Base-by-base conservation (phyloP, 129 eudicot species). In the Solidago caesia region DNA sequence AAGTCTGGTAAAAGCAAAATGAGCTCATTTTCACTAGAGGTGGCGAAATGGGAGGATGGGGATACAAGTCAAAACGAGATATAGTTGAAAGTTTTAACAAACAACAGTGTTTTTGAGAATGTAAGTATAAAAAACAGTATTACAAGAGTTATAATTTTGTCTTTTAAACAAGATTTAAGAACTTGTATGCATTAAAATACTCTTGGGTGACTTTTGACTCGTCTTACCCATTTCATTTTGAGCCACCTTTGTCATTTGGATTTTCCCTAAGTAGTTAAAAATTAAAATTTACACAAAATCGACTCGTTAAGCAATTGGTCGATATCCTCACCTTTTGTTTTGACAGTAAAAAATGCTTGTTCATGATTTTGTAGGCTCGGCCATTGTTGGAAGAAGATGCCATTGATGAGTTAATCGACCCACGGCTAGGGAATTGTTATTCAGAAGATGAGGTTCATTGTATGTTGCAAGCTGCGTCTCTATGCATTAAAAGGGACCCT, bases 401-500 rank as follows among this genome's bases (percentile, higher is more conserved):
- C 13, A 80, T 89, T 25, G 83, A 82, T 5, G 86, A 87, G 53
- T 87, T 95, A 45, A 75, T 89, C 11, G 99, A 95, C 73, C 99
- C 99, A 46, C 86, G 85, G 64, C 67, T 95, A 44, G 81, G 79
- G 44, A 80, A 78, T 61, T 69, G 62, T 60, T 95, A 87, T 73
- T 84, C 87, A 41, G 97, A 95, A 75, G 85, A 83, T 7, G 97
- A 95, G 52, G 95, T 85, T 42, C 75, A 70, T 51, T 91, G 87
- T 84, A 87, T 95, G 96, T 79, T 95, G 84, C 96, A 89, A 66
- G 99, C 97, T 11, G 97, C 99, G 21, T 87, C 89, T 67, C 64
- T 95, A 85, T 95, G 99, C 86, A 87, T 95, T 21, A 85, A 88
- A 42, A 78, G 97, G 71, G 99, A 95, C 68, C 99, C 99, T 75